Evolutionary conservation across 768 basidiomycete species (phyloP).

Genomic region (Phylloporus scabripes): DNA sequence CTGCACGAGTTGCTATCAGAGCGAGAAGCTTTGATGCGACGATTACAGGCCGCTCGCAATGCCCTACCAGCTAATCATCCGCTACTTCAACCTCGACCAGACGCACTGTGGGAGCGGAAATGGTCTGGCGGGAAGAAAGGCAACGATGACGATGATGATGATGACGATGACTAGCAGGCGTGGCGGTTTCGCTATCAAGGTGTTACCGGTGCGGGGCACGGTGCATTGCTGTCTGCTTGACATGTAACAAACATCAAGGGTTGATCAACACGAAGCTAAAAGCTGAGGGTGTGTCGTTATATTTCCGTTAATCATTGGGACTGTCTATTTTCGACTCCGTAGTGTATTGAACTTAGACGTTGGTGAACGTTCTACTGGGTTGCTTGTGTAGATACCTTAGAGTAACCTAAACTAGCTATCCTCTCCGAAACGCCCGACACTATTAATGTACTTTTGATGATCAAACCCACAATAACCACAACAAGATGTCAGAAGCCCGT

Average conservation of each 20-base stretch:
- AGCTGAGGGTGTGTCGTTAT: conserved; percentile 14
- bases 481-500: conserved; percentile 13
- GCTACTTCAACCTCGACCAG: conserved; percentile 32
- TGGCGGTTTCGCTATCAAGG: background rate
- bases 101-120: conserved; percentile 67
- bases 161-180: conserved; percentile 38
- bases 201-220: background rate
- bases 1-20: conserved; percentile 61
- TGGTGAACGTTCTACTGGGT: conserved; percentile 1
- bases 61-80: conserved; percentile 59
- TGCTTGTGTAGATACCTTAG: conserved; percentile 19
- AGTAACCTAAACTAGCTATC: background rate
- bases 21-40: conserved; percentile 49
- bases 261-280: too few species aligned
- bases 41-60: conserved; percentile 55
- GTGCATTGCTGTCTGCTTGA: background rate
- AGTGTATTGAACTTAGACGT: conserved; percentile 7
- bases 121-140: conserved; percentile 72
- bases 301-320: conserved; percentile 26
- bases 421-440: too few species aligned
- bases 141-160: conserved; percentile 43
- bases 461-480: background rate
- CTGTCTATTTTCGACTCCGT: conserved; percentile 3
- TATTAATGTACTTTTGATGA: too few species aligned
- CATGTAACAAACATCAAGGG: conserved; percentile 4